phyloP scores from a whole-genome alignment of 192 early-diverging fungal genomes.

The Coemansia sp. region DNA sequence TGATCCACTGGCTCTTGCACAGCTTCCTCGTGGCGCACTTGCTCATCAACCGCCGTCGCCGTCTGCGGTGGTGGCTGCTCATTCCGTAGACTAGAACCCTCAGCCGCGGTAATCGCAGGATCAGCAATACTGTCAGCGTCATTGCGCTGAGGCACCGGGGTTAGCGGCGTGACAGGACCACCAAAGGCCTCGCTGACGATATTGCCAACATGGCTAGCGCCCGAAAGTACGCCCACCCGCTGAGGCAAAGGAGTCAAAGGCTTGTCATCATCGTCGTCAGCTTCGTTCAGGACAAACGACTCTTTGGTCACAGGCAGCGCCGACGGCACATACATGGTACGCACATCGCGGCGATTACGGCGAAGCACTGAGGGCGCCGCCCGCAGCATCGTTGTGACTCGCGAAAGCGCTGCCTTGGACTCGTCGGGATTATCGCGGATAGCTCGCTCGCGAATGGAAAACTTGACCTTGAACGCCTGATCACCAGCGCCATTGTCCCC shows the following conservation, averaged over 20 bases:
- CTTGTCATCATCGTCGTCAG: background rate
- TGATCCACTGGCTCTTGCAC: background rate
- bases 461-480: slow-evolving; percentile 47
- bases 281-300: background rate
- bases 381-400: slow-evolving; percentile 47
- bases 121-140: slow-evolving; percentile 1
- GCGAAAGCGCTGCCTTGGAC: slow-evolving; percentile 42
- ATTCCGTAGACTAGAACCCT: background rate
- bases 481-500: slow-evolving; percentile 14
- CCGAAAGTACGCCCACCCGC: background rate
- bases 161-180: background rate
- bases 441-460: slow-evolving; percentile 49
- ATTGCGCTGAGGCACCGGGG: slow-evolving; percentile 10
- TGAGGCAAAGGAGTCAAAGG: slow-evolving; percentile 4
- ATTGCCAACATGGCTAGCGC: background rate
- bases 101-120: background rate
- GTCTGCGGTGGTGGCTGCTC: background rate
- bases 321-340: slow-evolving; percentile 48
- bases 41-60: background rate
- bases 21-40: background rate
- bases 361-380: slow-evolving; percentile 31
- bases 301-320: background rate
- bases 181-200: slow-evolving; percentile 6
- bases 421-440: slow-evolving; percentile 56
- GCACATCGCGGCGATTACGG: slow-evolving; percentile 46